A percentile compares a stretch with the other conserved stretches of the same genome.
Conservation (phyloP, 2,329 filamentous ascomycete genomes). For the Claviceps sp. region DNA sequence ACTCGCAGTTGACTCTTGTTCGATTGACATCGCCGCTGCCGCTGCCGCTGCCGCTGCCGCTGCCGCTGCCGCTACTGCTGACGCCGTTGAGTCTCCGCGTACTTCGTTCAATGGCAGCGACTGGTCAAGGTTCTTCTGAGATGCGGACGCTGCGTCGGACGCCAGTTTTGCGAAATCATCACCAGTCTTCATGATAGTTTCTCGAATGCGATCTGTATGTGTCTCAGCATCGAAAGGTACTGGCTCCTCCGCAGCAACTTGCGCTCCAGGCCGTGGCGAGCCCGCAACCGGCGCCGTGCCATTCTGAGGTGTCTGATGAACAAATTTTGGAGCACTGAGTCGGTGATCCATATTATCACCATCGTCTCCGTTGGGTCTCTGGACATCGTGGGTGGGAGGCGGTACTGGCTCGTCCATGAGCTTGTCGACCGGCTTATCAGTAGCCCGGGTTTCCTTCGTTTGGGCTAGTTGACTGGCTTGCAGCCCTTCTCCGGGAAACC, state of each 20-base stretch:
- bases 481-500: conserved; percentile 13
- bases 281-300: conserved; percentile 21
- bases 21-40: background rate
- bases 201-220: conserved; percentile 13
- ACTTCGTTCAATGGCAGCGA: background rate
- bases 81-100: conserved; percentile 1
- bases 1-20: background rate
- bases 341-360: conserved; percentile 9
- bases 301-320: conserved; percentile 23
- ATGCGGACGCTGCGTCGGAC: conserved; percentile 9
- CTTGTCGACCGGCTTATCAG: conserved; percentile 10
- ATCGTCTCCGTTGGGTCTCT: conserved; percentile 7
- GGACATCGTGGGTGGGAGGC: conserved; percentile 4
- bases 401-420: conserved; percentile 1
- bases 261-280: conserved; percentile 22
- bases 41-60: background rate
- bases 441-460: background rate
- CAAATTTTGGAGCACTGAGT: conserved; percentile 16
- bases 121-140: conserved; percentile 5
- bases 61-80: background rate
- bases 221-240: conserved; percentile 1
- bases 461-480: conserved; percentile 8
- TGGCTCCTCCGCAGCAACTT: conserved; percentile 15
- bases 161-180: conserved; percentile 11
- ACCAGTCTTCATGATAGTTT: conserved; percentile 15